phyloP scores from a whole-genome alignment of 73 alveolate genomes.

The Paramecium caudatum region DNA sequence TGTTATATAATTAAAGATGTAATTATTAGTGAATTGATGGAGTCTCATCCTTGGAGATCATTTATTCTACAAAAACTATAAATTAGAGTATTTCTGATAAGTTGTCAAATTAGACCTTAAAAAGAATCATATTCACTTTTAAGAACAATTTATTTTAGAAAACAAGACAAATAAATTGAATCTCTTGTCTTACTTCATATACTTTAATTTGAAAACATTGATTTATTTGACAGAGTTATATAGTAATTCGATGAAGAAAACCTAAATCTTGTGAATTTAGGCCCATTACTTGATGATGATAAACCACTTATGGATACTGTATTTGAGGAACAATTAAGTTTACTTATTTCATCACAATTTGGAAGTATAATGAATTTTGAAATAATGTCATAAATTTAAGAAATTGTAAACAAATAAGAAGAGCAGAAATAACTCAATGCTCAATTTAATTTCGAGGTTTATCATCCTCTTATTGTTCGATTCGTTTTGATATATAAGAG shows the following conservation, averaged over 20 bases:
- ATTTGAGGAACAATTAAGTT: neutral
- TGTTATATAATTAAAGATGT: slow-evolving; percentile 16
- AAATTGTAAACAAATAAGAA: neutral
- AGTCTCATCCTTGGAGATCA: slow-evolving; percentile 10
- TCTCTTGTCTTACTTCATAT: neutral
- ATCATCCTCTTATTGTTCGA: neutral
- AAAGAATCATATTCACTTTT: neutral
- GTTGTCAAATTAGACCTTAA: neutral
- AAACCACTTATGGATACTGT: neutral
- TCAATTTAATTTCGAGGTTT: neutral
- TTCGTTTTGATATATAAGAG: neutral
- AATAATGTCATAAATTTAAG: neutral
- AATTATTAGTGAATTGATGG: neutral
- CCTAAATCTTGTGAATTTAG: neutral
- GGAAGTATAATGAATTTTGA: neutral
- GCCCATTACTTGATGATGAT: neutral
- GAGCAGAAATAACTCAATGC: neutral
- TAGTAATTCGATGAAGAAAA: slow-evolving; percentile 40
- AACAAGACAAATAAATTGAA: neutral
- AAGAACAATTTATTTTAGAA: neutral
- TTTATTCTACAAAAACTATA: neutral
- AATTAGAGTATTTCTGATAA: neutral
- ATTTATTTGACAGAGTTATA: neutral
- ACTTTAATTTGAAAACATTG: neutral
- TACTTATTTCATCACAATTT: neutral